Evolutionary conservation across 345 rosid genomes (phyloP), one percentile per base, ranked within the genome.

Genomic region (Nephelium lappaceum): DNA sequence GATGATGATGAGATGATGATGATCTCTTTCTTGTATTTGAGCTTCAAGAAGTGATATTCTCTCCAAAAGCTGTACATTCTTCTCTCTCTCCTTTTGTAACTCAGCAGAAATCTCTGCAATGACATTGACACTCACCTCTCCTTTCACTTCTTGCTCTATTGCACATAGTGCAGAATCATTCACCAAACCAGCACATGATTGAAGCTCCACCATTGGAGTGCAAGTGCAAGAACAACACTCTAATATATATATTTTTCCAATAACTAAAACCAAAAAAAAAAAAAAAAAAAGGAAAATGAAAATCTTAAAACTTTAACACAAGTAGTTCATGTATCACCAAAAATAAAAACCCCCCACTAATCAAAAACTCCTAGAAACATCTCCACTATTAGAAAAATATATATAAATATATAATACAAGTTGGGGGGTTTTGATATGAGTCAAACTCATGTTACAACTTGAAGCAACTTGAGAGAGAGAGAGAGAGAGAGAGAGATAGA

Each of bases 11-110:
- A 19, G 61, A 58, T 18, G 62, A 58, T 0, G 63, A 58, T 58
- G 81, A 36, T 82, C 69, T 65, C 82, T 83, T 36, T 72, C 82
- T 53, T 81, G 86, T 63, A 84, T 77, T 67, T 79, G 86, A 60
- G 91, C 86, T 81, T 89, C 91, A 67, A 89, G 91, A 5, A 66
- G 77, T 61, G 87, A 85, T 83, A 89, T 86, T 78, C 87, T 87
- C 83, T 87, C 81, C 87, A 81, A 57, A 27, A 89, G 89, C 77
- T 80, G 81, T 2, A 85, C 84, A 81, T 89, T 89, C 78, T 81
- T 89, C 41, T 77, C 83, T 61, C 82, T 88, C 79, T 89, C 91
- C 43, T 79, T 81, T 60, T 82, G 81, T 47, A 89, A 82, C 79
- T 89, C 88, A 11, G 85, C 84, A 45, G 86, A 84, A 57, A 89